Evolutionary conservation across 345 rosid species (phyloP), one percentile per base, ranked within the genome.

Genomic region (Salix suchowensis): DNA sequence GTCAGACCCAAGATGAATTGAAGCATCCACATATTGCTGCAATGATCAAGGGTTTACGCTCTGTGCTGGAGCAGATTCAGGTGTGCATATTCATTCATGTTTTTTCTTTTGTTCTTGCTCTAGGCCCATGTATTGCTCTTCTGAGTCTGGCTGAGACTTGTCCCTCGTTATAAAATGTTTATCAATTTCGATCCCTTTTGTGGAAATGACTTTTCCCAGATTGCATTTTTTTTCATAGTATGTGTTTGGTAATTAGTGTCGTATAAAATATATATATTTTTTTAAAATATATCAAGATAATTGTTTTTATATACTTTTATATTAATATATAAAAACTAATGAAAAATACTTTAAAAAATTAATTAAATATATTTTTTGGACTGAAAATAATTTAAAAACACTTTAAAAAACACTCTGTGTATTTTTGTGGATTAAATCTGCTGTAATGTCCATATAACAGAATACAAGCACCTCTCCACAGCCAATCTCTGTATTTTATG

Each of bases 61-160:
- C 93, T 84, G 85, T 90, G 65, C 86, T 96, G 30, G 91, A 90
- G 85, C 91, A 93, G 87, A 89, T 92, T 85, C 96, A 88, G 97
- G 99, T 96, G 61, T 76, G 74, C 65, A 8, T 62, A 8, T 73
- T 23, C 5, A 42, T 39, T 24, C 39, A 30, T 30, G 54, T 34
- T 13, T 24, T 24, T 21, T 30, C 0, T 13, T 64, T 64, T 28
- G 67, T 64, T 44, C 32, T 26, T 64, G 18, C 67, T 23, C 16
- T 26, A 4, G 37, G 16, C 16, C 12, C 37, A 28, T 13, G 67
- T 52, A 24, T 30, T 2, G 50, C 30, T 46, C 24, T 73, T 42
- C 7, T 23, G 21, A 5, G 40, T 64, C 26, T n/a, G n/a, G n/a
- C n/a, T n/a, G n/a, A n/a, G n/a, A n/a, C n/a, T n/a, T n/a, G 58